Conservation (phyloP, 306 rosid species). For the Dalbergia oliveri region DNA sequence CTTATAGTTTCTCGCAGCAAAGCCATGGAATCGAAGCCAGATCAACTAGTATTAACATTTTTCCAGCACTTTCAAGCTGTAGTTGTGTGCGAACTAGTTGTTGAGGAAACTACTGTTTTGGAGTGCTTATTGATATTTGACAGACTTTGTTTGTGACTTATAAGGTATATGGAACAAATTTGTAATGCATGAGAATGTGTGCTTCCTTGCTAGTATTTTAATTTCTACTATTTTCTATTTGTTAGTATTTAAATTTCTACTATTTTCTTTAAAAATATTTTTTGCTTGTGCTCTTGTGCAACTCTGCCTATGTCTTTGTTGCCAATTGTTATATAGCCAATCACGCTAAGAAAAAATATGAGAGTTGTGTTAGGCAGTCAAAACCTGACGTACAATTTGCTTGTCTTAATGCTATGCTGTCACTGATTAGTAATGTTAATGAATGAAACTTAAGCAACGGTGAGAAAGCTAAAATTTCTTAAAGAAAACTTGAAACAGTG, state of each 20-base stretch:
- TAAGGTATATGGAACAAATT: conserved; percentile 3
- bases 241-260: too few species aligned
- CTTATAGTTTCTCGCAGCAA: not conserved
- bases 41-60: not conserved
- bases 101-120: not conserved
- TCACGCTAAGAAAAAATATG: not conserved
- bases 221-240: too few species aligned
- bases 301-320: conserved; percentile 1
- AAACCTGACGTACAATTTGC: not conserved
- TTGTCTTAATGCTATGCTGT: not conserved
- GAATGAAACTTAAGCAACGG: not conserved
- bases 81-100: not conserved
- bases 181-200: not conserved
- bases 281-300: conserved; percentile 8
- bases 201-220: conserved; percentile 14
- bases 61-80: not conserved
- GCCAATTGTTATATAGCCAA: not conserved
- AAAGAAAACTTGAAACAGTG: too few species aligned
- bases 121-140: not conserved
- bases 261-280: not conserved
- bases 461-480: not conserved
- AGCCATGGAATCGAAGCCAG: not conserved
- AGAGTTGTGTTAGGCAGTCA: not conserved
- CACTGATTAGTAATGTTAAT: not conserved
- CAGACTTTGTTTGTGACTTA: conserved; percentile 16